Evolutionary conservation across 176 grass and related monocot species (phyloP).

Genomic region (Bonia amplexicaulis): DNA sequence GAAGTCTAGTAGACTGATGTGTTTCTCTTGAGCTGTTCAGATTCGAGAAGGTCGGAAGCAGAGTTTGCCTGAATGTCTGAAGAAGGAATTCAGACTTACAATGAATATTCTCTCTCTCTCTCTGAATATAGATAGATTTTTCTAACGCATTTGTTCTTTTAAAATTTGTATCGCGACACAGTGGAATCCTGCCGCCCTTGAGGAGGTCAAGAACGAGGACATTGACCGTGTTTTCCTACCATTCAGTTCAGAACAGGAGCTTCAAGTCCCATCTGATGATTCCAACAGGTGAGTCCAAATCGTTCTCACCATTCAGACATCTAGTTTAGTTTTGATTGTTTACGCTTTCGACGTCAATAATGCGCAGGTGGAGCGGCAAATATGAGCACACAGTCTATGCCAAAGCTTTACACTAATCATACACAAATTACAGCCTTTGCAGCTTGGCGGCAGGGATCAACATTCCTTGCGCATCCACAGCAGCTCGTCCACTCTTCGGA

Average conservation of each 20-base stretch:
- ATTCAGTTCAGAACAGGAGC: conserved; percentile 70
- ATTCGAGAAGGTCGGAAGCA: conserved; percentile 72
- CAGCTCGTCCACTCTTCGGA: not conserved
- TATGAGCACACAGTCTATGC: conserved; percentile 61
- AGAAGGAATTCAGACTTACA: conserved; percentile 95
- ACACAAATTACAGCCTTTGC: not conserved
- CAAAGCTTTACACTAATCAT: conserved; percentile 3
- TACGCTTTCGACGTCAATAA: not conserved
- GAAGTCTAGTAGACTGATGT: not conserved
- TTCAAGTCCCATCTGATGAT: conserved; percentile 59
- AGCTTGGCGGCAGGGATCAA: not conserved
- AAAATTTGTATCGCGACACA: conserved; percentile 26
- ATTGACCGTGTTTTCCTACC: conserved; percentile 57
- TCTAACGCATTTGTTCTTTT: not conserved
- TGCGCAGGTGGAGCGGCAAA: conserved; percentile 80
- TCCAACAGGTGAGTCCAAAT: conserved; percentile 50
- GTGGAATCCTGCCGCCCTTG: conserved; percentile 66
- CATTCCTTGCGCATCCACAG: not conserved
- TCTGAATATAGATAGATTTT: not conserved
- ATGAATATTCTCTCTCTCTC: conserved; percentile 44
- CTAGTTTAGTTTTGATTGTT: not conserved
- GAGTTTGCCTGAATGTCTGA: conserved; percentile 75
- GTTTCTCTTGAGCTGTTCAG: conserved; percentile 37
- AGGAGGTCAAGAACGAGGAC: conserved; percentile 63
- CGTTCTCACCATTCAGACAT: not conserved